Base-by-base conservation (phyloP, 1,284 basidiomycete genomes). In the Fomitopsis palustris region DNA sequence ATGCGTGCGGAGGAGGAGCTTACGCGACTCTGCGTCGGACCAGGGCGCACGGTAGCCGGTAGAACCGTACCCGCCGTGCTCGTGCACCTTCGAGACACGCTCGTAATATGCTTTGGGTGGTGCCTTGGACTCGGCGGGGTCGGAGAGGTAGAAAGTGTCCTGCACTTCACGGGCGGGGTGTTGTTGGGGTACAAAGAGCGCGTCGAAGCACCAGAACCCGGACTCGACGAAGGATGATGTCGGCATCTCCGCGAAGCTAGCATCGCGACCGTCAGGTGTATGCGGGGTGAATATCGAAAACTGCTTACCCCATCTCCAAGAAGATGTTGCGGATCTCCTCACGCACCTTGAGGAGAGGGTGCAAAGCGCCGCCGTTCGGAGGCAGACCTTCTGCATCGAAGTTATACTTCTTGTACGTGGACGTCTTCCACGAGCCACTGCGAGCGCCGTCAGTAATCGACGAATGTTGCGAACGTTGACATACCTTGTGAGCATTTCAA, bases 91-190 rank as follows among this genome's bases (percentile, higher is more conserved):
- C 9, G 92, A 83, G 31, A 99, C 95, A n/a, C 90, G 86, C 64
- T 90, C 82, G 73, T 98, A 96, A 75, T 99, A 99, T 53, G 86
- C 90, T 56, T 84, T 77, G 1, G 94, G 90, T 9, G 96, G 95
- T 31, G 84, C 76, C 49, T 92, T 84, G 2, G 96, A 88, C 23
- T 79, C 79, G 39, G 85, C 81, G 1, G 97, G 96, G 75, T 98
- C 96, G 95, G 96, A 97, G 54, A 99, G 83, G 75, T 99, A 99
- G 83, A 99, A 99, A 7, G 97, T 99, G 72, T 99, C 97, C 76
- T 99, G 97, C 54, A 98, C 75, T 68, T 99, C 97, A 72, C 97
- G 88, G 27, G 97, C 97, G 19, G 97, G 96, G 77, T 99, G 97
- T 77, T 99, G 96, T 72, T 99, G 97, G 1, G 97, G 97, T 0